These are phyloP conservation scores for Parasitella parasitica DNA, from an alignment of 371 early-diverging fungal species.

Conservation along the genomic window DNA sequence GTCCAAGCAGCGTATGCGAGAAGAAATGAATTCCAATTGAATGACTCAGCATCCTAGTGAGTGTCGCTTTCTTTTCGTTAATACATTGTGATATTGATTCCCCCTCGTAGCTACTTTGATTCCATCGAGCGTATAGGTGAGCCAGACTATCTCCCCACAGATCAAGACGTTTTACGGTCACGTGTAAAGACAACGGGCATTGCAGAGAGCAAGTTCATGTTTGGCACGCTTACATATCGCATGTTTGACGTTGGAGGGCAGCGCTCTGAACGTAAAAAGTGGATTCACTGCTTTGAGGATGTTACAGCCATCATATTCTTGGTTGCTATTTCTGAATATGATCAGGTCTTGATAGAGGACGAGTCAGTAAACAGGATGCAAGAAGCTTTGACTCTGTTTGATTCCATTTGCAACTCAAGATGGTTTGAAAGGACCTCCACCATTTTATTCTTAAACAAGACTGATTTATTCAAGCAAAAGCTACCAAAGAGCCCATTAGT, in stretches of 20 bases:
- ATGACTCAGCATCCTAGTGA: slow-evolving; percentile 91
- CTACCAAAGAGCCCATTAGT: slow-evolving; percentile 74
- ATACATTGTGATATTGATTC: not conserved
- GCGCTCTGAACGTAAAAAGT: slow-evolving; percentile 90
- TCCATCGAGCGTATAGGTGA: slow-evolving; percentile 85
- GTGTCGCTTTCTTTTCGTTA: slow-evolving; percentile 22
- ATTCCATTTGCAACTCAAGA: slow-evolving; percentile 94
- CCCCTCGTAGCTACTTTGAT: slow-evolving; percentile 78
- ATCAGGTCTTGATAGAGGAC: slow-evolving; percentile 95
- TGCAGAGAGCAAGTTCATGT: slow-evolving; percentile 82
- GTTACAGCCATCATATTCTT: slow-evolving; percentile 95
- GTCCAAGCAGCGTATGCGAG: slow-evolving; percentile 81
- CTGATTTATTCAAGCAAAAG: slow-evolving; percentile 93
- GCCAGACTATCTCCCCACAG: slow-evolving; percentile 78
- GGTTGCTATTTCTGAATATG: slow-evolving; percentile 94
- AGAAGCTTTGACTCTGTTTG: slow-evolving; percentile 93
- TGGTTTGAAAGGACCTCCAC: slow-evolving; percentile 95
- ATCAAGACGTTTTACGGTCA: slow-evolving; percentile 87
- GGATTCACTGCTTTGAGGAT: slow-evolving; percentile 96
- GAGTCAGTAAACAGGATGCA: slow-evolving; percentile 96
- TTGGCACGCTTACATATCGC: slow-evolving; percentile 83
- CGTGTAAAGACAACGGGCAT: slow-evolving; percentile 92
- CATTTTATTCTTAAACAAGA: slow-evolving; percentile 97
- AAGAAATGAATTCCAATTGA: slow-evolving; percentile 92
- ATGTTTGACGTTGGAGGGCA: slow-evolving; percentile 98